A percentile compares a stretch with the other conserved stretches of the same genome.
Evolutionary conservation across 192 early-diverging fungal genomes (phyloP).

Genomic region (Powellomyces hirtus): DNA sequence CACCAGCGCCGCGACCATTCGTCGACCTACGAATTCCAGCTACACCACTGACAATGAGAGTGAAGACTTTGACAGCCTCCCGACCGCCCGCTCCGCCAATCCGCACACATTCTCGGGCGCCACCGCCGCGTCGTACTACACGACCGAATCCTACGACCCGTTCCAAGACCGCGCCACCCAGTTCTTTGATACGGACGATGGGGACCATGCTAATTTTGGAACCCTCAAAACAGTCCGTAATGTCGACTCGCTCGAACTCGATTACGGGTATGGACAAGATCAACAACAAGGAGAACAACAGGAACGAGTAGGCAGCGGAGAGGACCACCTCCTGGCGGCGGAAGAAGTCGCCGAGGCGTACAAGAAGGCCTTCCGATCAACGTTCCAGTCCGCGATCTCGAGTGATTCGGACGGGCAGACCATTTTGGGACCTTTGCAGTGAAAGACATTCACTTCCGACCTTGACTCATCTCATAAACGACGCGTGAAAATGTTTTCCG

Average conservation of each 20-base stretch:
- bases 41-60: not conserved
- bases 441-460: not conserved
- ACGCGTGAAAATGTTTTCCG: not conserved
- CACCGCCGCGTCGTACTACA: not conserved
- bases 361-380: not conserved
- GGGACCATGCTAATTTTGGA: not conserved
- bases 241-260: not conserved
- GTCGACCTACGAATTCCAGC: not conserved
- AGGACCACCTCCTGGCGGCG: not conserved
- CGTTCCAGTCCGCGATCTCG: not conserved
- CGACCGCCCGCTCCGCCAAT: not conserved
- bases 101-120: not conserved
- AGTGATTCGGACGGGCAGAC: not conserved
- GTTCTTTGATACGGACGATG: not conserved
- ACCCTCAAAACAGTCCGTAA: not conserved
- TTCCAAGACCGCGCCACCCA: not conserved
- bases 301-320: not conserved
- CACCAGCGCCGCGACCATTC: not conserved
- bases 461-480: not conserved
- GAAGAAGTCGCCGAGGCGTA: conserved; percentile 1
- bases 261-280: not conserved
- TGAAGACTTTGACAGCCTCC: not conserved
- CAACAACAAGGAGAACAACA: not conserved
- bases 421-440: not conserved
- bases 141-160: not conserved